Evolutionary conservation across 148 eudicot species (phyloP).

Genomic region (Cornus kousa): DNA sequence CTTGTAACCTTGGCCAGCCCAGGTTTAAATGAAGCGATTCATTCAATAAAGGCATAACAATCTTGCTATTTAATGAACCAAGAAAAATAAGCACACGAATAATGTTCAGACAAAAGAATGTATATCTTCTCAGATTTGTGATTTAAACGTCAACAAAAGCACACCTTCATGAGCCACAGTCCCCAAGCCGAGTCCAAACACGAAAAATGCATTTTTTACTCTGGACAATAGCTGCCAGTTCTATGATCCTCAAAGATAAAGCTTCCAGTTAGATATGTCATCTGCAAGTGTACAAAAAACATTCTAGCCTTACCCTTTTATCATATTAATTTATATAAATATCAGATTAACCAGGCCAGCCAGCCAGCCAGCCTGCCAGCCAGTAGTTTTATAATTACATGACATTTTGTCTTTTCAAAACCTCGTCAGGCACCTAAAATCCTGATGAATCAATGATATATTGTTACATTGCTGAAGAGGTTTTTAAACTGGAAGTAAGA

Average conservation of each 20-base stretch:
- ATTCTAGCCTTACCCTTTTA: neutral
- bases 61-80: too few relatives aligned
- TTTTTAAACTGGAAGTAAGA: too few relatives aligned
- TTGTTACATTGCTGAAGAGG: neutral
- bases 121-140: neutral
- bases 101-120: neutral
- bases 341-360: neutral
- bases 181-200: neutral
- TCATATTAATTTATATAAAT: neutral
- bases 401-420: neutral
- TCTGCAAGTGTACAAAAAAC: neutral
- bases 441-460: neutral
- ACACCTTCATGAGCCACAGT: neutral
- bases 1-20: neutral
- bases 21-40: neutral
- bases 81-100: neutral
- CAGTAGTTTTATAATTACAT: neutral
- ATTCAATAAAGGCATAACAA: neutral
- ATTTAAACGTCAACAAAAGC: neutral
- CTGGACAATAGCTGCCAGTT: neutral
- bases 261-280: neutral
- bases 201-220: neutral
- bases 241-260: neutral
- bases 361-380: neutral
- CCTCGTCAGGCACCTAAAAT: neutral